Evolutionary conservation across 169 alveolate genomes (phyloP).

Genomic region (Cryptosporidium meleagridis): DNA sequence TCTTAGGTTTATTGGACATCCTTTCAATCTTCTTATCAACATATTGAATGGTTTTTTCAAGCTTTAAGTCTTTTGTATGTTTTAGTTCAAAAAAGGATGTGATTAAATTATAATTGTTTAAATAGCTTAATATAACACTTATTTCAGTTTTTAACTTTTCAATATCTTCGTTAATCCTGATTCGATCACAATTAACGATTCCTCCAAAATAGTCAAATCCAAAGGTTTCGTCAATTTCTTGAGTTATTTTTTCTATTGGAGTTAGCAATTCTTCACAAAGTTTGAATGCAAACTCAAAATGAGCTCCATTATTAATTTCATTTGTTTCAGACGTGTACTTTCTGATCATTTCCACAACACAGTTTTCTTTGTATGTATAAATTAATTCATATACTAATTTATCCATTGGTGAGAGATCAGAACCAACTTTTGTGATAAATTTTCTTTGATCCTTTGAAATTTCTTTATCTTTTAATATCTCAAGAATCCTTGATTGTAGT

Average conservation of each 20-base stretch:
- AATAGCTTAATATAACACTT: neutral
- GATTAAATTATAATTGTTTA: neutral
- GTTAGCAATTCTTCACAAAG: slow-evolving; percentile 2
- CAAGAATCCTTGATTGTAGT: neutral
- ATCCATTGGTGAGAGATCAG: slow-evolving; percentile 14
- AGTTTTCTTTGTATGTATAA: slow-evolving; percentile 22
- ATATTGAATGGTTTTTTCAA: neutral
- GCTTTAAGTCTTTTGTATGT: neutral
- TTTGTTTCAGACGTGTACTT: neutral
- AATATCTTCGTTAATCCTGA: neutral
- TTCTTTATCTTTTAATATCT: neutral
- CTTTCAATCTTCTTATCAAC: slow-evolving; percentile 11
- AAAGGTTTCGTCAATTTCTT: slow-evolving; percentile 1
- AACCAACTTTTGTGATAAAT: neutral
- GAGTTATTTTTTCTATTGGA: neutral
- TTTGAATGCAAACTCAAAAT: slow-evolving; percentile 18
- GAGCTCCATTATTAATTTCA: neutral
- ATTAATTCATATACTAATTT: slow-evolving; percentile 14
- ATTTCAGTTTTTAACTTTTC: neutral
- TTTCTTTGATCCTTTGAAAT: neutral
- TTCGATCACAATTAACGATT: slow-evolving; percentile 4
- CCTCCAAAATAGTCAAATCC: neutral
- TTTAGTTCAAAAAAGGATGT: slow-evolving; percentile 1
- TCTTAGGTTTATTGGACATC: neutral
- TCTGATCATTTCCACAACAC: slow-evolving; percentile 32